Evolutionary conservation across 2,329 filamentous ascomycete genomes (phyloP).

Genomic region (Zymoseptoria tritici): DNA sequence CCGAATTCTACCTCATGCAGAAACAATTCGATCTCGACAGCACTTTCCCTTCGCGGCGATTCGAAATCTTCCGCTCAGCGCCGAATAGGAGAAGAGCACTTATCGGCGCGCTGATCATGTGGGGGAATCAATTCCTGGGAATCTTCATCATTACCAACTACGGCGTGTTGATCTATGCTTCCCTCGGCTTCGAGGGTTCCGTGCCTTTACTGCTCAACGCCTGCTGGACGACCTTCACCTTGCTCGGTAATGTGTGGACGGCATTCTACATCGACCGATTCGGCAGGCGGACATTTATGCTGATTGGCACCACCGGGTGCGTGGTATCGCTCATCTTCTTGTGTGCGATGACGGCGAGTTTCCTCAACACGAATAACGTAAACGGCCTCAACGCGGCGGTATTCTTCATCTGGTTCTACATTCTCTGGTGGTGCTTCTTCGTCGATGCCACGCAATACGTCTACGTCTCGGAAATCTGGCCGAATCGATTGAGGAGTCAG

Average conservation of each 20-base stretch:
- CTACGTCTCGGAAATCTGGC: slow-evolving; percentile 39
- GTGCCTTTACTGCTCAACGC: slow-evolving; percentile 29
- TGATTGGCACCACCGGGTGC: slow-evolving; percentile 39
- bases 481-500: slow-evolving; percentile 33
- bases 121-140: slow-evolving; percentile 18
- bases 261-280: slow-evolving; percentile 36
- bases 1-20: slow-evolving; percentile 39
- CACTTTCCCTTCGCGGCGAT: slow-evolving; percentile 27
- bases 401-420: slow-evolving; percentile 36
- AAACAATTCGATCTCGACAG: slow-evolving; percentile 38
- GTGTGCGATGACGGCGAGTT: slow-evolving; percentile 35
- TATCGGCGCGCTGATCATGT: slow-evolving; percentile 36
- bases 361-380: slow-evolving; percentile 25
- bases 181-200: slow-evolving; percentile 28
- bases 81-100: slow-evolving; percentile 36
- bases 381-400: slow-evolving; percentile 36
- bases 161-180: slow-evolving; percentile 33
- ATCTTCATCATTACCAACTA: slow-evolving; percentile 32
- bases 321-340: slow-evolving; percentile 36
- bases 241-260: slow-evolving; percentile 35
- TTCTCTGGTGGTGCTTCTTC: slow-evolving; percentile 38
- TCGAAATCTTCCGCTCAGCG: slow-evolving; percentile 37
- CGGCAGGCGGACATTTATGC: slow-evolving; percentile 39
- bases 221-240: slow-evolving; percentile 34
- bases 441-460: slow-evolving; percentile 42